Conservation (phyloP, 768 basidiomycete genomes). For the Panaeolus papilionaceus region DNA sequence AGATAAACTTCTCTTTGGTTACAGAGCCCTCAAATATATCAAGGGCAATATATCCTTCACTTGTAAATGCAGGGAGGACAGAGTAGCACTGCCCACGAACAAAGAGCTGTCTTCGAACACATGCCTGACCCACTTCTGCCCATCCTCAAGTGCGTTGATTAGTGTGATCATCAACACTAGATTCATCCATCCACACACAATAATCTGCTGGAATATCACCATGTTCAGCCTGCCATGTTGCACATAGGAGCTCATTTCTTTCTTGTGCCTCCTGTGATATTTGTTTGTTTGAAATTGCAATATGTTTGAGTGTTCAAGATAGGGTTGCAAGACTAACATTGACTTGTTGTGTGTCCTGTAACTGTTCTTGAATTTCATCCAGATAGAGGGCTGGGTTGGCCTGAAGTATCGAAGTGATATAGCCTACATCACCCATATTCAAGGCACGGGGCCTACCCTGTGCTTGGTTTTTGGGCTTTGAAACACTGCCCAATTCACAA, state of each 20-base stretch:
- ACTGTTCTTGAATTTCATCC: constrained; percentile 29
- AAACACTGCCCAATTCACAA: constrained; percentile 16
- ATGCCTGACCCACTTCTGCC: constrained; percentile 26
- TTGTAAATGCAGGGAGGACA: constrained; percentile 35
- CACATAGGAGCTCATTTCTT: constrained; percentile 32
- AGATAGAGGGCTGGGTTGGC: constrained; percentile 25
- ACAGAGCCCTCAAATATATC: constrained; percentile 42
- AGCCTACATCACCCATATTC: constrained; percentile 26
- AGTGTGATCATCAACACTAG: constrained; percentile 32
- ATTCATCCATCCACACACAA: constrained; percentile 35
- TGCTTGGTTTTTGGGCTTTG: constrained; percentile 19
- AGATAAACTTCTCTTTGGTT: constrained; percentile 37
- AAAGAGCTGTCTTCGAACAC: constrained; percentile 28
- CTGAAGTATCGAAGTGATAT: constrained; percentile 22
- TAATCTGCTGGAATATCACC: constrained; percentile 16
- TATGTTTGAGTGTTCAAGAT: constrained; percentile 25
- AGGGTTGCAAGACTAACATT: constrained; percentile 26
- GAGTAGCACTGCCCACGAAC: constrained; percentile 36
- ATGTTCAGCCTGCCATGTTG: constrained; percentile 26
- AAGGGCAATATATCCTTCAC: constrained; percentile 36
- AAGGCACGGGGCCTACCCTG: constrained; percentile 19
- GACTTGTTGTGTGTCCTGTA: constrained; percentile 16
- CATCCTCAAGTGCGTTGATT: constrained; percentile 27
- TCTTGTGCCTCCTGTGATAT: constrained; percentile 31
- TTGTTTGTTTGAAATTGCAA: constrained; percentile 30